Conservation (phyloP, 2,329 filamentous ascomycete species). For the Alternaria alternata region DNA sequence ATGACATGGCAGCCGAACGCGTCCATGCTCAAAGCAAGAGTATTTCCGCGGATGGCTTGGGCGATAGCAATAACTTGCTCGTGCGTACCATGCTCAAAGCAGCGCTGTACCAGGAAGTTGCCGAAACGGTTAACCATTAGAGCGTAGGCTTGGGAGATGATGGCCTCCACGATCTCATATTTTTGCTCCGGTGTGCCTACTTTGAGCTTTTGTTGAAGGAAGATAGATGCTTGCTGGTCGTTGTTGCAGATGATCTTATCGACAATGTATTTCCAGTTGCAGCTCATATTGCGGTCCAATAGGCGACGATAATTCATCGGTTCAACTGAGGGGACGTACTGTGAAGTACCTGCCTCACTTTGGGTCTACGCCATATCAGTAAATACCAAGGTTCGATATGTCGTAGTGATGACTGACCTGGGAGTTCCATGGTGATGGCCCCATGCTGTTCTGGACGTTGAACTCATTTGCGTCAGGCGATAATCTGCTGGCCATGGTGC, state of each 20-base stretch:
- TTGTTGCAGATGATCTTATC: constrained; percentile 99
- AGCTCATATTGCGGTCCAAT: constrained; percentile 93
- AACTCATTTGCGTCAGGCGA: constrained; percentile 60
- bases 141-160: constrained; percentile 91
- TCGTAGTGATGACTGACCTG: constrained; percentile 33
- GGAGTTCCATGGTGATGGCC: constrained; percentile 52
- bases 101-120: constrained; percentile 97
- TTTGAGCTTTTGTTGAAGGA: constrained; percentile 98
- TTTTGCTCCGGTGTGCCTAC: constrained; percentile 95
- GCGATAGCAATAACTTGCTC: constrained; percentile 95
- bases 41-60: constrained; percentile 91
- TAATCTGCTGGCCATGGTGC: constrained; percentile 50
- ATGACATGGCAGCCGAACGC: constrained; percentile 98
- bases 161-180: constrained; percentile 95
- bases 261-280: constrained; percentile 99
- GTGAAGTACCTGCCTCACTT: constrained; percentile 51
- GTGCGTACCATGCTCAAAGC: constrained; percentile 95
- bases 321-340: constrained; percentile 86
- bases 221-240: constrained; percentile 98
- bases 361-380: constrained; percentile 31
- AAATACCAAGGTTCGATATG: neutral
- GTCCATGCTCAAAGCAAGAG: constrained; percentile 95
- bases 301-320: constrained; percentile 96
- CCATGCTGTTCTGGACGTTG: constrained; percentile 40
- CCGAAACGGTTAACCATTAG: constrained; percentile 99